phyloP scores from a whole-genome alignment of 1,139 yeast genomes.

The Scheffersomyces quercinus region DNA sequence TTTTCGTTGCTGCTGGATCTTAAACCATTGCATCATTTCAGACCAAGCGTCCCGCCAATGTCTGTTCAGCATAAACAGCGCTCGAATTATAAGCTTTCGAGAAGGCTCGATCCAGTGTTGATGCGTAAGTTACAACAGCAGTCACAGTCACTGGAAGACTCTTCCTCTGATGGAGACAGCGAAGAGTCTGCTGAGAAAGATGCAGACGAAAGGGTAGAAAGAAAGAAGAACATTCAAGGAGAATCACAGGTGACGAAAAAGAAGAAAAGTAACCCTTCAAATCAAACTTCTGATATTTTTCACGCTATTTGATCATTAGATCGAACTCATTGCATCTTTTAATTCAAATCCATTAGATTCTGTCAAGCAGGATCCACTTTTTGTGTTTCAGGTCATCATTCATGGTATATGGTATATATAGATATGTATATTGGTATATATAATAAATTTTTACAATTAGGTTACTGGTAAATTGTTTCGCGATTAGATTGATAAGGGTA shows the following conservation, averaged over 20 bases:
- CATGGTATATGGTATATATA: too few species aligned
- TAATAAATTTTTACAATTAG: too few species aligned
- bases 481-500: too few species aligned
- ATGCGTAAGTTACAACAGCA: constrained; percentile 1
- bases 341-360: too few species aligned
- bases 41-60: constrained; percentile 47
- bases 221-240: constrained; percentile 9
- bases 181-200: constrained; percentile 5
- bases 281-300: too few species aligned
- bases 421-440: too few species aligned
- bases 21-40: constrained; percentile 39
- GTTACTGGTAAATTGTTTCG: too few species aligned
- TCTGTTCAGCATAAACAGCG: constrained; percentile 31
- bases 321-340: too few species aligned
- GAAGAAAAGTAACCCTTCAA: not conserved
- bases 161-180: constrained; percentile 2
- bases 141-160: not conserved
- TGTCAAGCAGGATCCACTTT: too few species aligned
- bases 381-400: too few species aligned
- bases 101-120: not conserved
- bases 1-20: constrained; percentile 35
- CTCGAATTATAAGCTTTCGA: not conserved
- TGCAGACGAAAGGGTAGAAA: constrained; percentile 7
- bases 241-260: not conserved
- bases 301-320: too few species aligned